Conservation (phyloP, 768 basidiomycete genomes). For the Rubroboletus satanas region DNA sequence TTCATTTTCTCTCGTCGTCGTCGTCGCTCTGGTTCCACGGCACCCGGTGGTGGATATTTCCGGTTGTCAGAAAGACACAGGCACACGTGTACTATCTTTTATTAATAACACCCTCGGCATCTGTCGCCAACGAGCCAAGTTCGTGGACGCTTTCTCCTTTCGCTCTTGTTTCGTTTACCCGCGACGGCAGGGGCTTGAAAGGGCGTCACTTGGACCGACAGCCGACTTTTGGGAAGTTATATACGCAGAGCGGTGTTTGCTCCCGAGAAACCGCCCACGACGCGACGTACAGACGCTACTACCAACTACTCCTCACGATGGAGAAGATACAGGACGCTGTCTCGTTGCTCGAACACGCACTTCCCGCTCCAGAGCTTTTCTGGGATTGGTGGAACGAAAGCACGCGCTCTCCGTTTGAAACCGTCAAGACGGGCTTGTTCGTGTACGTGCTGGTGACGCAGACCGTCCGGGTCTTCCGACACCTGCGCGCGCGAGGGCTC, state of each 20-base stretch:
- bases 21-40: not conserved
- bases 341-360: constrained; percentile 7
- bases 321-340: constrained; percentile 3
- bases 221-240: not conserved
- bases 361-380: constrained; percentile 3
- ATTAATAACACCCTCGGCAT: too few species aligned
- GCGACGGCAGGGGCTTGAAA: not conserved
- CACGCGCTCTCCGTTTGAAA: constrained; percentile 23
- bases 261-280: not conserved
- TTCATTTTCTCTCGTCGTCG: constrained; percentile 24
- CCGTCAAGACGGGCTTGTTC: constrained; percentile 34
- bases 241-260: too few species aligned
- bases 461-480: constrained; percentile 26
- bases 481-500: constrained; percentile 38
- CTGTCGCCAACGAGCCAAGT: too few species aligned
- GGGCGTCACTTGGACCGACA: not conserved
- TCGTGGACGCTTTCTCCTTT: not conserved
- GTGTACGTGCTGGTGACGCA: constrained; percentile 32
- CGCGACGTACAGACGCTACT: not conserved
- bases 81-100: not conserved
- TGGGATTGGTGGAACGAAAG: constrained; percentile 14
- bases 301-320: not conserved
- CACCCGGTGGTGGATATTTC: not conserved
- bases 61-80: not conserved
- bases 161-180: not conserved